phyloP scores from a whole-genome alignment of 371 early-diverging fungal species.

The Rhizopus stolonifer region DNA sequence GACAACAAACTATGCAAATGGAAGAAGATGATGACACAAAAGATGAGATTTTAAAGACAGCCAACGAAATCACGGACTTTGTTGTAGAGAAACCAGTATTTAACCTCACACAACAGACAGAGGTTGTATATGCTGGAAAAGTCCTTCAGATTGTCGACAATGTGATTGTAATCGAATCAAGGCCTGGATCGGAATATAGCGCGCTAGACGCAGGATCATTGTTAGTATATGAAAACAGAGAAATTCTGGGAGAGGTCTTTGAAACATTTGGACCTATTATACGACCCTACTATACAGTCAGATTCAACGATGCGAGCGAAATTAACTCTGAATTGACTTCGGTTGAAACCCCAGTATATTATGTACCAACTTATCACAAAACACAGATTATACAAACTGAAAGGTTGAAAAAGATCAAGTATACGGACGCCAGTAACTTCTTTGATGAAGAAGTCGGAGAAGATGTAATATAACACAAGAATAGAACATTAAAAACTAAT shows the following conservation, averaged over 20 bases:
- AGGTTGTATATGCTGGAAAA: constrained; percentile 61
- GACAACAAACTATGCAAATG: neutral
- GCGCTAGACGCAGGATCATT: constrained; percentile 82
- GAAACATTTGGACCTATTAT: constrained; percentile 94
- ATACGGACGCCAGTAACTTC: constrained; percentile 89
- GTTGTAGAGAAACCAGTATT: constrained; percentile 61
- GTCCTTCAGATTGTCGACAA: constrained; percentile 73
- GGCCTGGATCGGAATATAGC: constrained; percentile 43
- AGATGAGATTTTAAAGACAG: constrained; percentile 33
- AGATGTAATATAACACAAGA: constrained; percentile 31
- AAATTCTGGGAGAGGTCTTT: constrained; percentile 78
- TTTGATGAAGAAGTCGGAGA: constrained; percentile 90
- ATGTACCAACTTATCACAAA: constrained; percentile 46
- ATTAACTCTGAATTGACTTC: constrained; percentile 44
- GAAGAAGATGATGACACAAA: constrained; percentile 26
- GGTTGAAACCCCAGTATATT: constrained; percentile 64
- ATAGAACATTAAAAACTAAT: neutral
- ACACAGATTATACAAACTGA: constrained; percentile 70
- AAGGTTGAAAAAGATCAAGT: constrained; percentile 66
- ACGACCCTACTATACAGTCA: constrained; percentile 80
- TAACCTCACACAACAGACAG: constrained; percentile 54
- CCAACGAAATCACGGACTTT: constrained; percentile 61
- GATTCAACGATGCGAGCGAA: constrained; percentile 67
- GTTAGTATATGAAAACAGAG: constrained; percentile 66
- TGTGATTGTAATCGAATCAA: constrained; percentile 72